A percentile compares a stretch with the other conserved stretches of the same genome.
Conservation (phyloP, 2,329 filamentous ascomycete species). For the Erysiphe pulchra region DNA sequence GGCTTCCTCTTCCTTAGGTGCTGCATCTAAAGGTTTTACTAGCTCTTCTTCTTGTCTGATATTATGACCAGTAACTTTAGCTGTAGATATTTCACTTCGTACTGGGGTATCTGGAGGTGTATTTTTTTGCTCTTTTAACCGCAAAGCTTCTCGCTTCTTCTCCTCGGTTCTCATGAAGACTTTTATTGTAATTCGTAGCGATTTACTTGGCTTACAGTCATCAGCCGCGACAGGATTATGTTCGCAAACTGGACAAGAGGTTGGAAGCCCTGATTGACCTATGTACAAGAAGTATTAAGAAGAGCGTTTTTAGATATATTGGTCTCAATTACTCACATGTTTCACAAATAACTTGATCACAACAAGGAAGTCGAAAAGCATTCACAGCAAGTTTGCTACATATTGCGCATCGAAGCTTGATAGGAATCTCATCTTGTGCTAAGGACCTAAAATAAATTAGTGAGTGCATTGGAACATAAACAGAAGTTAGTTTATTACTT, state of each 20-base stretch:
- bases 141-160: slow-evolving; percentile 54
- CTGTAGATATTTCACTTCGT: slow-evolving; percentile 4
- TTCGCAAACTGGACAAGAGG: slow-evolving; percentile 76
- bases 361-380: slow-evolving; percentile 77
- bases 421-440: slow-evolving; percentile 54
- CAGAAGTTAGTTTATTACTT: too few species aligned
- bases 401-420: slow-evolving; percentile 81
- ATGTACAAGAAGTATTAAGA: slow-evolving; percentile 4
- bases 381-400: slow-evolving; percentile 82
- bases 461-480: too few species aligned
- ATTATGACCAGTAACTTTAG: slow-evolving; percentile 1
- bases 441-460: slow-evolving; percentile 9
- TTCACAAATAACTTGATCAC: slow-evolving; percentile 84
- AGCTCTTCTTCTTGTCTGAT: neutral
- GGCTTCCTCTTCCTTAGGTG: slow-evolving; percentile 2
- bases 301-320: too few species aligned
- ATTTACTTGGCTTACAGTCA: slow-evolving; percentile 72
- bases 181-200: slow-evolving; percentile 72
- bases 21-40: slow-evolving; percentile 1
- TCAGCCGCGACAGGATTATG: slow-evolving; percentile 69
- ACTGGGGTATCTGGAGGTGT: slow-evolving; percentile 13
- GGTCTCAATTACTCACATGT: slow-evolving; percentile 30
- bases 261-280: slow-evolving; percentile 54
- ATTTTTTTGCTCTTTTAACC: slow-evolving; percentile 18
- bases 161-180: slow-evolving; percentile 78